Conservation (phyloP, 768 basidiomycete genomes). For the Leccinum arenicola region DNA sequence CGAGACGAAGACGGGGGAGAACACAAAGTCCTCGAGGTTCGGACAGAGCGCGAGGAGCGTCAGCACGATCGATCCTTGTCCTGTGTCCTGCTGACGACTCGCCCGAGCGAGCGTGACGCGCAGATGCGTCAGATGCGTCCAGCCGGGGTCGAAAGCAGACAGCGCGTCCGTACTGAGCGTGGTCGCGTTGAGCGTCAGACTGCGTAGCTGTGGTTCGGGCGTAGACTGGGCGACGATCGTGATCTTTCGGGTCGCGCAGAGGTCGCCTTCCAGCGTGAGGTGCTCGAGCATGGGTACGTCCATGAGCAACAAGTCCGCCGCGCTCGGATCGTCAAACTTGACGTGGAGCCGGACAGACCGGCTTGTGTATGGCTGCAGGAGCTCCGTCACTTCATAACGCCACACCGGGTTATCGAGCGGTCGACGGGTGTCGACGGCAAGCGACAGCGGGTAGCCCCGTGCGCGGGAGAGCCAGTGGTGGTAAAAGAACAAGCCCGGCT, state of each 20-base stretch:
- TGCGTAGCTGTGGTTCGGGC: constrained; percentile 2
- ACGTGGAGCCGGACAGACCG: constrained; percentile 11
- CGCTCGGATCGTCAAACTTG: constrained; percentile 9
- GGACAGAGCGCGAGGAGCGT: constrained; percentile 20
- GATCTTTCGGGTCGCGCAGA: constrained; percentile 6
- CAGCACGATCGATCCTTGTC: constrained; percentile 1
- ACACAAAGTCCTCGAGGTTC: constrained; percentile 12
- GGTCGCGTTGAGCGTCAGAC: constrained; percentile 11
- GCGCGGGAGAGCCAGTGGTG: constrained; percentile 23
- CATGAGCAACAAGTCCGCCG: constrained; percentile 14
- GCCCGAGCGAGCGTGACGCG: constrained; percentile 1
- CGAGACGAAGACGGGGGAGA: constrained; percentile 7
- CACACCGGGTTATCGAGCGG: constrained; percentile 17
- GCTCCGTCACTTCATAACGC: constrained; percentile 21
- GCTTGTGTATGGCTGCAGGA: constrained; percentile 19
- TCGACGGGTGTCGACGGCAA: constrained; percentile 17
- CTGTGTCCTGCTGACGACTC: neutral
- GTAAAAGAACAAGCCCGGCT: constrained; percentile 13
- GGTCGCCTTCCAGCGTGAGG: constrained; percentile 13
- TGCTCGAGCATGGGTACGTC: constrained; percentile 20
- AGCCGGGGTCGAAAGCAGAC: constrained; percentile 11
- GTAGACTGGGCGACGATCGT: constrained; percentile 10
- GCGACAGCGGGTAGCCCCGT: constrained; percentile 17
- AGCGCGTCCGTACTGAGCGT: constrained; percentile 2
- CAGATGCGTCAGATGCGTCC: constrained; percentile 16